Evolutionary conservation across 225 moss, liverwort and hornwort genomes (phyloP).

Genomic region (Lunularia cruciata): DNA sequence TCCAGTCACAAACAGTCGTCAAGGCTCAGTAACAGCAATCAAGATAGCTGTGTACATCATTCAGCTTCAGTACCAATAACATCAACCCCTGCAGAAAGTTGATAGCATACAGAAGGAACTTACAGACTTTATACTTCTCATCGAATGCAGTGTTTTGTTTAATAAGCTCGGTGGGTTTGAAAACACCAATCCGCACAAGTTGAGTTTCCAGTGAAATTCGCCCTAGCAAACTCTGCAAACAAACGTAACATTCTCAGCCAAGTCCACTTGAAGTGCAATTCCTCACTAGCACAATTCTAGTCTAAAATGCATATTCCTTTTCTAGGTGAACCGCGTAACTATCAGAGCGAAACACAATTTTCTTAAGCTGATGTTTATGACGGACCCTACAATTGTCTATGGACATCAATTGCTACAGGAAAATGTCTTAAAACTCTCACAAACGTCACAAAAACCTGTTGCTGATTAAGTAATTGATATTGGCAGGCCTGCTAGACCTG

Average conservation of each 20-base stretch:
- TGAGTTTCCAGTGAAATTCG: slow-evolving; percentile 79
- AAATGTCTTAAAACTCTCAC: no score
- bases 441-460: no score
- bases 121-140: slow-evolving; percentile 83
- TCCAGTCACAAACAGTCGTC: neutral
- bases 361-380: no score
- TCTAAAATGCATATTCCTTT: no score
- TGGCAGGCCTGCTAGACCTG: slow-evolving; percentile 55
- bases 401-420: no score
- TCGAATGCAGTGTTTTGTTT: slow-evolving; percentile 59
- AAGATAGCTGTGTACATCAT: neutral
- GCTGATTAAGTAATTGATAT: neutral
- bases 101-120: slow-evolving; percentile 20
- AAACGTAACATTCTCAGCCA: no score
- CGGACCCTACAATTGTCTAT: no score
- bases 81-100: neutral
- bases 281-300: no score
- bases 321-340: neutral
- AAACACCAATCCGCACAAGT: slow-evolving; percentile 66
- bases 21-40: neutral
- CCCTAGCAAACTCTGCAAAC: slow-evolving; percentile 80
- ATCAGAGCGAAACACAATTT: neutral
- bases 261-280: no score
- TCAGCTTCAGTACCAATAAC: no score
- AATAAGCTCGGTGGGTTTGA: slow-evolving; percentile 55